Evolutionary conservation across 139 green algal species (phyloP), one percentile per base, ranked within the genome.

Genomic region (Coccomyxa sp.): DNA sequence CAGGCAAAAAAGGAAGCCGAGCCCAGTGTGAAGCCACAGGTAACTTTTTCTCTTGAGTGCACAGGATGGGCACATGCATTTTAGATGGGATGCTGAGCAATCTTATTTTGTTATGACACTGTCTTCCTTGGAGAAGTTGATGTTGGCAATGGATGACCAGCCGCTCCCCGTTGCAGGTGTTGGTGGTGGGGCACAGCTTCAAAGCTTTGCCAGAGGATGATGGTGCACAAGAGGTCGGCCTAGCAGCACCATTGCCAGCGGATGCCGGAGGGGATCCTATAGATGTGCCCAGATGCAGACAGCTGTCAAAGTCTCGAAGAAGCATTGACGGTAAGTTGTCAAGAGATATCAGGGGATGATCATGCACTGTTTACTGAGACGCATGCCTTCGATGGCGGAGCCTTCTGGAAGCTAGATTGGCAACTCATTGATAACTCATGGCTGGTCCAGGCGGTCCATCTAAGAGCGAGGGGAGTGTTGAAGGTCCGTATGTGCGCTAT

Each of bases 401-500:
- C 38, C 38, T 51, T 51, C 7, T 51, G 38, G 38, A 51, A 7
- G 38, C n/a, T 51, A 51, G 38, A 51, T 51, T 51, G 38, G 7
- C 7, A 51, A 11, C 7, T 51, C 38, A 51, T 51, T 51, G 38
- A 51, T 51, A 7, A 51, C 38, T 51, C 38, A 51, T 51, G 38
- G 38, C 38, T 51, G 38, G 38, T 51, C 38, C 38, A 51, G 38
- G 38, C 38, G 38, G 38, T 51, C 38, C 38, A 28, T 21, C 63
- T 71, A 21, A 21, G 18, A 71, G 63, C 7, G 21, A 21, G 18
- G 76, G 30, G 16, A 60, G 76, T 28, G 76, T 80, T 7, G 76
- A 83, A 68, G 63, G 28, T 27, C 77, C 79, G 10, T 86, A 86
- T 79, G 74, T 86, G 32, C 77, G 83, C 18, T 81, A 83, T 60